Conservation (phyloP, 805 yeast species). For the Spathaspora boniae region DNA sequence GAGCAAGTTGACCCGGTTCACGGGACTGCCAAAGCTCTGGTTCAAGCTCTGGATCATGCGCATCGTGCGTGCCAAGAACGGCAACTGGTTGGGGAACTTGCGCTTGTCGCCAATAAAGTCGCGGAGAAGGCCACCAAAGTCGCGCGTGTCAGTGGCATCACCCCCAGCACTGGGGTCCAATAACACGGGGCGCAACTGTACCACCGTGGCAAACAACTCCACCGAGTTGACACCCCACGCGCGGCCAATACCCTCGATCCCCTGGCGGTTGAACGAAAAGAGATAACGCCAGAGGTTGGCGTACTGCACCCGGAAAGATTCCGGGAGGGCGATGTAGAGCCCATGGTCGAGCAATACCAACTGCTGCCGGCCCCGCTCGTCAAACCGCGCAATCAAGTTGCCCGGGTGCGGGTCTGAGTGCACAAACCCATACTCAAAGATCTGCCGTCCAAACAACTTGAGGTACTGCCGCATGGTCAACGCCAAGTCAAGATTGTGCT, state of each 20-base stretch:
- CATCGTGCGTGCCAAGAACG: slow-evolving; percentile 68
- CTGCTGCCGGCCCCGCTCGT: slow-evolving; percentile 40
- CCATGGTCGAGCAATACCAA: slow-evolving; percentile 76
- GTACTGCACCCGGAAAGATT: slow-evolving; percentile 52
- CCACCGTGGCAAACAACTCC: slow-evolving; percentile 58
- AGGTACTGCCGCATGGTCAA: slow-evolving; percentile 50
- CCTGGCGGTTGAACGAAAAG: slow-evolving; percentile 48
- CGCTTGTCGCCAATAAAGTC: slow-evolving; percentile 58
- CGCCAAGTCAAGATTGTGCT: slow-evolving; percentile 34
- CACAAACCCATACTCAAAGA: slow-evolving; percentile 63
- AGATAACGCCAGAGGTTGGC: slow-evolving; percentile 60
- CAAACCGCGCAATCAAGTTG: slow-evolving; percentile 54
- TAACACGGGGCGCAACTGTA: slow-evolving; percentile 47
- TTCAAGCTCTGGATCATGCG: slow-evolving; percentile 71
- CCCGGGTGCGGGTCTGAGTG: slow-evolving; percentile 86
- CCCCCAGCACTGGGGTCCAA: slow-evolving; percentile 10
- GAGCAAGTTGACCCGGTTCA: slow-evolving; percentile 64
- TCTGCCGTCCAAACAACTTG: slow-evolving; percentile 51
- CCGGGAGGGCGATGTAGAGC: slow-evolving; percentile 53
- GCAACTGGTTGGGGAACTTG: slow-evolving; percentile 62
- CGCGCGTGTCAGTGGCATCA: slow-evolving; percentile 27
- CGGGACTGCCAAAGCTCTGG: slow-evolving; percentile 64
- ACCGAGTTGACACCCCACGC: slow-evolving; percentile 70
- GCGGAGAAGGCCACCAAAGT: slow-evolving; percentile 46
- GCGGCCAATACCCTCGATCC: slow-evolving; percentile 45